Evolutionary conservation across 176 grass and related monocot species (phyloP), one percentile per base, ranked within the genome.

Genomic region (Triticum timopheevii): DNA sequence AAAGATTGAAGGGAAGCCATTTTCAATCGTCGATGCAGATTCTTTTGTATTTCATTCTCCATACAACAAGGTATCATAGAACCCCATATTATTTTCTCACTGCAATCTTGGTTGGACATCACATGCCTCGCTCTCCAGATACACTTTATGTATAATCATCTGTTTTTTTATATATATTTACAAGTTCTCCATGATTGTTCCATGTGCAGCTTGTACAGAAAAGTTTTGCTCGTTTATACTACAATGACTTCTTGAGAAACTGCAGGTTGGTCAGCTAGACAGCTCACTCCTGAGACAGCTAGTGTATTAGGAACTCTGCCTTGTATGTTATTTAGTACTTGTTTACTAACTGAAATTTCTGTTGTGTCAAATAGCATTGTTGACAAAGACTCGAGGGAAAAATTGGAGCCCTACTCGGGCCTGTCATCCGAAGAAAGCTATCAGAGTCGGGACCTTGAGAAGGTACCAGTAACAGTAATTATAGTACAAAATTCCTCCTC

Each of bases 41-140:
- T 96, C 94, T 90, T 94, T 91, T 70, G 97, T 99, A 40, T 99
- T 99, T 73, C 97, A 99, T 88, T 99, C 97, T 88, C 97, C 97
- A 38, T 99, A 99, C 74, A 99, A 99, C 85, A 99, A 99, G 90
- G 97, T 94, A 91, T 33, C 10, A 52, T 24, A 20, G 9, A 70
- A 61, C 23, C 45, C 17, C 44, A 30, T 25, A 27, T 28, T 33
- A n/a, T 17, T 67, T 50, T 80, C 36, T 13, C 58, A 34, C 59
- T 13, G 15, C 24, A 11, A 20, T 38, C 62, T 66, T 47, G 16
- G 42, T 49, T 65, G 59, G 59, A 10, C 4, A 49, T 49, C 19
- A 28, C 54, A 45, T 16, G 40, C 3, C 24, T 63, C 74, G 13
- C 56, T 19, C 54, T n/a, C 44, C 8, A 45, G 56, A 74, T 31